Conservation (phyloP, 768 basidiomycete genomes). For the Calocera cornea region DNA sequence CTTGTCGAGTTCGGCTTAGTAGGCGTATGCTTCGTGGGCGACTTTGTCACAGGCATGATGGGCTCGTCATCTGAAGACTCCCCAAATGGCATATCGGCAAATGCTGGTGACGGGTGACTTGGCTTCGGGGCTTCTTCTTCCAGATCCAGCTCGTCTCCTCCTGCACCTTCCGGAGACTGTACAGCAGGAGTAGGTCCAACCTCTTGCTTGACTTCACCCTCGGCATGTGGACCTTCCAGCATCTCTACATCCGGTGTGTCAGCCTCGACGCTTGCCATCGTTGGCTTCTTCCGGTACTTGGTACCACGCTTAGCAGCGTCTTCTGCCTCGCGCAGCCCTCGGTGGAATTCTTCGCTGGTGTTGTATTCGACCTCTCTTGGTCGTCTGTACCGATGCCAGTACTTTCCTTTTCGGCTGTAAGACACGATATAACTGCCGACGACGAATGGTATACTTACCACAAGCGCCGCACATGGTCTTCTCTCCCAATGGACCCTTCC, state of each 20-base stretch:
- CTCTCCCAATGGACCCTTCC: constrained; percentile 81
- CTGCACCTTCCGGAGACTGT: not conserved
- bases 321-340: constrained; percentile 43
- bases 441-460: constrained; percentile 44
- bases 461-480: constrained; percentile 88
- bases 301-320: constrained; percentile 39
- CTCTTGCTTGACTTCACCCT: constrained; percentile 14
- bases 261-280: constrained; percentile 16
- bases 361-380: constrained; percentile 73
- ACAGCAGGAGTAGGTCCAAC: constrained; percentile 9
- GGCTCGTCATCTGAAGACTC: not conserved
- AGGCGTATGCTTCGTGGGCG: not conserved
- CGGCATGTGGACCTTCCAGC: constrained; percentile 3
- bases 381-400: constrained; percentile 73
- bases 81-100: not conserved
- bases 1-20: not conserved
- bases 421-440: constrained; percentile 5
- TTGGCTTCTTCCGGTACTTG: constrained; percentile 21
- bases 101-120: not conserved
- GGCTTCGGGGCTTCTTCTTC: not conserved
- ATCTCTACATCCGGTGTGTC: constrained; percentile 9
- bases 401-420: constrained; percentile 47
- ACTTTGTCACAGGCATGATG: not conserved
- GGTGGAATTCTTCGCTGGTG: constrained; percentile 57
- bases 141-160: not conserved